Percentiles rank a stretch among this genome's conserved stretches.
These are phyloP conservation scores for Furculomyces boomerangus DNA, from an alignment of 371 early-diverging fungal genomes.

Conservation along the genomic window DNA sequence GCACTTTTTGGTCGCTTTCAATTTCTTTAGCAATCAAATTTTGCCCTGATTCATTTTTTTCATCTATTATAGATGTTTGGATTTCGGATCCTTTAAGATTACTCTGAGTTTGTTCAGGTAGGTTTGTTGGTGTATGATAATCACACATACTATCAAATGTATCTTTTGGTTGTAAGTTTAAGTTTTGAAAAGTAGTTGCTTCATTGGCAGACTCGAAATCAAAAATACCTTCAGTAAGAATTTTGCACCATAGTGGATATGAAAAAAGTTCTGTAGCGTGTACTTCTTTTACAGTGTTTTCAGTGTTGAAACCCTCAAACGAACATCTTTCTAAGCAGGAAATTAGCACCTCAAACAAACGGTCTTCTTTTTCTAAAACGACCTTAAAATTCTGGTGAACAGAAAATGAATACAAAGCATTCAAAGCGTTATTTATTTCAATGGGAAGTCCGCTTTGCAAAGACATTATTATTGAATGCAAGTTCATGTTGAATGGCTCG, in stretches of 20 bases:
- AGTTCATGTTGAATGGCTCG: constrained; percentile 35
- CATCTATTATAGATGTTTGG: background rate
- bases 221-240: background rate
- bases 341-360: background rate
- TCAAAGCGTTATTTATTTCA: constrained; percentile 53
- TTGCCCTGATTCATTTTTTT: background rate
- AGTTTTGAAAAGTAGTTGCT: background rate
- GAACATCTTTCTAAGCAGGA: background rate
- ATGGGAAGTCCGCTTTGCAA: constrained; percentile 51
- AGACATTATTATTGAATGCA: constrained; percentile 55
- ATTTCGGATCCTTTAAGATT: background rate
- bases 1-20: background rate
- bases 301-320: no score
- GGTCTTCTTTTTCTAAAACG: background rate
- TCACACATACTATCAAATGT: background rate
- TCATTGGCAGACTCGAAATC: background rate
- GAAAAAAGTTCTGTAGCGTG: no score
- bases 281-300: no score
- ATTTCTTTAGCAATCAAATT: background rate
- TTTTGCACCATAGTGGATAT: no score
- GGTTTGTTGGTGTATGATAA: background rate
- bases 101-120: background rate
- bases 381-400: constrained; percentile 11
- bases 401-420: constrained; percentile 22
- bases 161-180: background rate